phyloP scores from a whole-genome alignment of 163 green algal genomes.

The Coccomyxa subellipsoidea region DNA sequence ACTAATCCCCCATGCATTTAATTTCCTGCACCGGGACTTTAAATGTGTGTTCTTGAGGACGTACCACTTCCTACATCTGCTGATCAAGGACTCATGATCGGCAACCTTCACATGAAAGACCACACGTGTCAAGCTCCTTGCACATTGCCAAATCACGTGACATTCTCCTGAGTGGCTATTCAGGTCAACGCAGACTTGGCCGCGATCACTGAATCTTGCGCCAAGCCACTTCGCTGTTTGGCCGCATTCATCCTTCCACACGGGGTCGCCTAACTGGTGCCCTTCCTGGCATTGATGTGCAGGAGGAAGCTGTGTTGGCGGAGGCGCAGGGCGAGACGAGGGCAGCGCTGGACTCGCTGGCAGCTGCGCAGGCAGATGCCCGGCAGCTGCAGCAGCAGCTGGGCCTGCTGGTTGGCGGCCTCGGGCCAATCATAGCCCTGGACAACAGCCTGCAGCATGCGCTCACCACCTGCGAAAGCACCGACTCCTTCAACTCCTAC shows the following conservation, averaged over 20 bases:
- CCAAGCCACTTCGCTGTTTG: too few species aligned
- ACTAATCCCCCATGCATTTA: neutral
- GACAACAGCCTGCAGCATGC: neutral
- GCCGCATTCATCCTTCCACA: too few species aligned
- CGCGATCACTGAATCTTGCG: too few species aligned
- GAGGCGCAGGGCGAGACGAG: neutral
- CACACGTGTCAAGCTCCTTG: too few species aligned
- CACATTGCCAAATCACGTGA: too few species aligned
- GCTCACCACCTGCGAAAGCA: neutral
- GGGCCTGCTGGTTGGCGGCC: neutral
- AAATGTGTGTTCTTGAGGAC: too few species aligned
- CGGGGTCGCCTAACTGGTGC: neutral
- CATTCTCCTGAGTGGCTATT: too few species aligned
- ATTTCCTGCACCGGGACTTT: too few species aligned
- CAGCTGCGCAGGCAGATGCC: neutral
- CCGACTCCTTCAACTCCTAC: neutral
- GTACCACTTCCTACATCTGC: too few species aligned
- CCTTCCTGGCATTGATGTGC: neutral
- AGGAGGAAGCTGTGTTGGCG: neutral
- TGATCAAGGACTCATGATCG: too few species aligned
- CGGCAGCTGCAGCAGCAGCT: neutral
- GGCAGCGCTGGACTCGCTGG: neutral
- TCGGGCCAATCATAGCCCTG: neutral
- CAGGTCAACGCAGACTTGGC: too few species aligned
- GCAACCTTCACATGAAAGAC: too few species aligned